Percentiles rank a stretch among this genome's conserved stretches.
These are phyloP conservation scores for Neolentinus lepideus DNA, from an alignment of 1,284 basidiomycete genomes.

Conservation along the genomic window DNA sequence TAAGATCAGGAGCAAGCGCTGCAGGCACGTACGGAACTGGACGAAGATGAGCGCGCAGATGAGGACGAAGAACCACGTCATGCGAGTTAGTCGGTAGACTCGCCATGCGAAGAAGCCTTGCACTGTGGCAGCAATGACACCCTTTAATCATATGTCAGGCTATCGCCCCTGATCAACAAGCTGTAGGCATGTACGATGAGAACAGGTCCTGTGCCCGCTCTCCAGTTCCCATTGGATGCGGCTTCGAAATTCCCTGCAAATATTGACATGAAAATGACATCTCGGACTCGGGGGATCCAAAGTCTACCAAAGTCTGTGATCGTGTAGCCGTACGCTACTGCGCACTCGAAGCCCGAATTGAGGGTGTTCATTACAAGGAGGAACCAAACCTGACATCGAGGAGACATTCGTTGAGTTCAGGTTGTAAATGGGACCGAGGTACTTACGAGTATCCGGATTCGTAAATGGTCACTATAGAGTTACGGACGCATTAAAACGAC, in stretches of 20 bases:
- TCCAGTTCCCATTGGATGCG: background rate
- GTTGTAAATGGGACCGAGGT: too few relatives aligned
- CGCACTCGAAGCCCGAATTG: background rate
- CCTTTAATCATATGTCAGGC: background rate
- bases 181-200: background rate
- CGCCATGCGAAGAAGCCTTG: constrained; percentile 1
- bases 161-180: background rate
- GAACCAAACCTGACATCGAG: background rate
- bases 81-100: background rate
- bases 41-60: background rate
- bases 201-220: background rate
- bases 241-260: background rate
- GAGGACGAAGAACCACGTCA: background rate
- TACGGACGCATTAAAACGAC: too few relatives aligned
- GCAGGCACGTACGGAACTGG: background rate
- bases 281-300: background rate
- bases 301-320: background rate
- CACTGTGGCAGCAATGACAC: background rate
- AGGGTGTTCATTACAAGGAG: background rate
- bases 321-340: background rate
- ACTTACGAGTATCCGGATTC: too few relatives aligned
- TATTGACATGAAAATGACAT: background rate
- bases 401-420: too few relatives aligned
- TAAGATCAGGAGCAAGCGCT: background rate
- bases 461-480: too few relatives aligned